Conservation (phyloP, 805 yeast genomes). For the Yamadazyma akitaensis region DNA sequence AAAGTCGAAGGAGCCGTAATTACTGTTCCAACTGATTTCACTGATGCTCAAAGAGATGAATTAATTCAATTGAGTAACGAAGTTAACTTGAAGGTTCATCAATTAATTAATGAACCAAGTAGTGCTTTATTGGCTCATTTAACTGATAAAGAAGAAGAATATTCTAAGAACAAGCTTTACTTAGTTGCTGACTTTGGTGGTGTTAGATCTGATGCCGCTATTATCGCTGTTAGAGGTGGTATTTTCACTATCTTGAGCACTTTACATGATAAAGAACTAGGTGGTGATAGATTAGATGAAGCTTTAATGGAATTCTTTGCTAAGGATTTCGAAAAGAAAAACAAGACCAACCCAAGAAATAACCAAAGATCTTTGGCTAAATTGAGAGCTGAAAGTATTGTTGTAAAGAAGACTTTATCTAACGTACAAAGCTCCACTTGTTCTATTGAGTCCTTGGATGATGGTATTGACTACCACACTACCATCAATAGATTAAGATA, state of each 20-base stretch:
- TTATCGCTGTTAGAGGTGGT: conserved; percentile 91
- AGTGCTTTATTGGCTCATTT: conserved; percentile 87
- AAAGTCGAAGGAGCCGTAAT: conserved; percentile 78
- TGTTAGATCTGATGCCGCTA: conserved; percentile 90
- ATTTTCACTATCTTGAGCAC: conserved; percentile 85
- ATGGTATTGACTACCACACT: conserved; percentile 90
- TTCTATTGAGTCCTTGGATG: conserved; percentile 92
- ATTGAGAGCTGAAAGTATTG: conserved; percentile 75
- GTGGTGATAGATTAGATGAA: conserved; percentile 84
- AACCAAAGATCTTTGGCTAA: conserved; percentile 87
- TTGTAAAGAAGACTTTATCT: conserved; percentile 86
- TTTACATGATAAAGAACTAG: conserved; percentile 74
- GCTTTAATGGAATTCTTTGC: conserved; percentile 81
- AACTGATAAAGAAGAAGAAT: conserved; percentile 44
- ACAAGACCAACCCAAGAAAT: conserved; percentile 71
- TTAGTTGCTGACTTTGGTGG: conserved; percentile 98
- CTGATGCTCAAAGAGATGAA: conserved; percentile 65
- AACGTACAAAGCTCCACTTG: conserved; percentile 85
- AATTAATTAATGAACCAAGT: conserved; percentile 87
- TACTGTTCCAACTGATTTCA: conserved; percentile 87
- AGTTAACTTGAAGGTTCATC: conserved; percentile 78
- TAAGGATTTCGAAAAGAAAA: conserved; percentile 90
- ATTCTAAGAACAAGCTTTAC: conserved; percentile 64
- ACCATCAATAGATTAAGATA: conserved; percentile 91
- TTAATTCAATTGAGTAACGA: conserved; percentile 58